Conservation (phyloP, 345 rosid species). For the Pistacia vera region DNA sequence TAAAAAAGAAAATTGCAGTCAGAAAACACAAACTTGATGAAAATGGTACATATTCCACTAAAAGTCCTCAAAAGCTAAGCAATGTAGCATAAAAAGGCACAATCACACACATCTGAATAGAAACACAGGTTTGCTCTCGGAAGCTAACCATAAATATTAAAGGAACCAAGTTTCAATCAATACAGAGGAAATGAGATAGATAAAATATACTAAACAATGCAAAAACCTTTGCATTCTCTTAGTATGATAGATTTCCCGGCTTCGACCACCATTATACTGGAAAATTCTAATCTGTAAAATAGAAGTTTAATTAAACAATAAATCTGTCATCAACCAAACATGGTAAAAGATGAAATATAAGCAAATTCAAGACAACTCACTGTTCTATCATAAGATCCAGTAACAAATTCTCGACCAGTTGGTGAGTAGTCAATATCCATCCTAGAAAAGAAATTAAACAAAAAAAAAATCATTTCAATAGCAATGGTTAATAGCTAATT, state of each 20-base stretch:
- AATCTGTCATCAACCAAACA: slow-evolving; percentile 1
- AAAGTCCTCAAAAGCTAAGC: not conserved
- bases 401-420: slow-evolving; percentile 96
- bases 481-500: not conserved
- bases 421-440: slow-evolving; percentile 99
- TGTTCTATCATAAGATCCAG: slow-evolving; percentile 97
- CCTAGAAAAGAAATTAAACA: slow-evolving; percentile 40
- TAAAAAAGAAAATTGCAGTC: slow-evolving; percentile 9
- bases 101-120: slow-evolving; percentile 1
- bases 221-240: slow-evolving; percentile 98
- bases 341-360: not conserved
- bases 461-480: slow-evolving; percentile 8
- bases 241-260: slow-evolving; percentile 89
- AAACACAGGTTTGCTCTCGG: not conserved
- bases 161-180: not conserved
- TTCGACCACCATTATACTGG: slow-evolving; percentile 89
- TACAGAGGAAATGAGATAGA: not conserved
- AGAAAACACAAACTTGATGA: slow-evolving; percentile 10
- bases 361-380: slow-evolving; percentile 40
- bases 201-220: not conserved
- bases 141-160: not conserved
- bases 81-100: not conserved
- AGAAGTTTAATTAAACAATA: slow-evolving; percentile 12
- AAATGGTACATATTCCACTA: not conserved
- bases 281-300: slow-evolving; percentile 73